These are phyloP conservation scores for Penicillium alfredii DNA, from an alignment of 495 filamentous ascomycete species.

Conservation along the genomic window DNA sequence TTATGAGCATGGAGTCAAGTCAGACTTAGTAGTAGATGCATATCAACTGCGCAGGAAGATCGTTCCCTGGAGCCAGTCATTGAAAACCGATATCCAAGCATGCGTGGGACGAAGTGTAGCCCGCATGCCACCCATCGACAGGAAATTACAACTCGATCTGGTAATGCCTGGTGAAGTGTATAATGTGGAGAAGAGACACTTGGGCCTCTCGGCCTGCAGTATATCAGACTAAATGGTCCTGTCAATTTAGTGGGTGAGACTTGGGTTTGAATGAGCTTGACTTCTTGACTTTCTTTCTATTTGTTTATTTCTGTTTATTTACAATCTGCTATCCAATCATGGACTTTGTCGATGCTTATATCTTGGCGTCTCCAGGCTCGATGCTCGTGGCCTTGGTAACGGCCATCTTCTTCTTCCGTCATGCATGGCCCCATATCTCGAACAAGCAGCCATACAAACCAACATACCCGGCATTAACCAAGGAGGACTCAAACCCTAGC, in stretches of 20 bases:
- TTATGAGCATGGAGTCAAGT: too few relatives aligned
- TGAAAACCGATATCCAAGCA: too few relatives aligned
- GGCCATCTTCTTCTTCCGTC: constrained; percentile 6
- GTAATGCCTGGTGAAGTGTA: constrained; percentile 16
- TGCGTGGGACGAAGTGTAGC: too few relatives aligned
- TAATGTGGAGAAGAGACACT: constrained; percentile 16
- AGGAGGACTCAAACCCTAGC: not conserved
- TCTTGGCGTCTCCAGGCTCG: constrained; percentile 9
- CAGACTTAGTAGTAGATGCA: too few relatives aligned
- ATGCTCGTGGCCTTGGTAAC: constrained; percentile 13
- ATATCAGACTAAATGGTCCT: constrained; percentile 12
- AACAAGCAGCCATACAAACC: not conserved
- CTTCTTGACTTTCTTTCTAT: too few relatives aligned
- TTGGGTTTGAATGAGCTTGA: too few relatives aligned
- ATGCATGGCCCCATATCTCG: constrained; percentile 9
- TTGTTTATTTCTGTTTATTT: not conserved
- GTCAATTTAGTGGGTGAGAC: too few relatives aligned
- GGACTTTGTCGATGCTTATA: constrained; percentile 13
- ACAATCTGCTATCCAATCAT: constrained; percentile 1
- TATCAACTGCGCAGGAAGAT: too few relatives aligned
- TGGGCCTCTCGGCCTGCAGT: constrained; percentile 8
- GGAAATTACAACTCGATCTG: constrained; percentile 22
- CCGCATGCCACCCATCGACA: too few relatives aligned
- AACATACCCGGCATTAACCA: not conserved
- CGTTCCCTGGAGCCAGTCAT: too few relatives aligned